These are phyloP conservation scores for Xerophyta viscosa DNA, from an alignment of 106 monocot genomes.

Conservation along the genomic window DNA sequence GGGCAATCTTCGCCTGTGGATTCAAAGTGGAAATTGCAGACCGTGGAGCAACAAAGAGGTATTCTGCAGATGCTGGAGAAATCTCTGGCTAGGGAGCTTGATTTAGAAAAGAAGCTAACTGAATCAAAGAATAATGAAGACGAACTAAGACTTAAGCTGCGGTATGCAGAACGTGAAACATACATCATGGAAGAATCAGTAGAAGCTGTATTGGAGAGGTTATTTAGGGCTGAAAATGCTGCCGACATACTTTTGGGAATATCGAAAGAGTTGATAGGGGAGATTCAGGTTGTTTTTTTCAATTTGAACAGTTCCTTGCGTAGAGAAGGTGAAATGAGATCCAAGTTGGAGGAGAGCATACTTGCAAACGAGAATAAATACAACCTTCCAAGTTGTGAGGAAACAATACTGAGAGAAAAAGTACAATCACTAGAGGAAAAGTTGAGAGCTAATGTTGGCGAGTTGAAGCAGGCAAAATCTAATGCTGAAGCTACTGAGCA, in stretches of 20 bases:
- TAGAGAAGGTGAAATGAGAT: slow-evolving; percentile 25
- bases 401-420: slow-evolving; percentile 25
- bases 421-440: slow-evolving; percentile 39
- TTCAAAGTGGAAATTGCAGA: slow-evolving; percentile 33
- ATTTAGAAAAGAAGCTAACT: slow-evolving; percentile 66
- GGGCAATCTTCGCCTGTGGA: slow-evolving; percentile 22
- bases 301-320: slow-evolving; percentile 22
- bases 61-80: slow-evolving; percentile 70
- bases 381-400: slow-evolving; percentile 15
- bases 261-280: slow-evolving; percentile 44
- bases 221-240: slow-evolving; percentile 74
- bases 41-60: slow-evolving; percentile 53
- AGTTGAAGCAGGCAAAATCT: slow-evolving; percentile 22
- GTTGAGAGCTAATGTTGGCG: slow-evolving; percentile 27
- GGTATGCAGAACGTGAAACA: slow-evolving; percentile 31
- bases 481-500: slow-evolving; percentile 20
- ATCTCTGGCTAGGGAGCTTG: slow-evolving; percentile 82
- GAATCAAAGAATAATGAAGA: slow-evolving; percentile 51
- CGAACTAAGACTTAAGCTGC: slow-evolving; percentile 51
- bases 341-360: slow-evolving; percentile 20
- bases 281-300: slow-evolving; percentile 35
- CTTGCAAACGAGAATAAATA: slow-evolving; percentile 21
- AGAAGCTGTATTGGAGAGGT: slow-evolving; percentile 29
- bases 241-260: slow-evolving; percentile 38
- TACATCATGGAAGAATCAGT: slow-evolving; percentile 54